A percentile compares a stretch with the other conserved stretches of the same genome.
These are phyloP conservation scores for Sungouiella thailandica DNA, from an alignment of 805 yeast species.

Conservation along the genomic window DNA sequence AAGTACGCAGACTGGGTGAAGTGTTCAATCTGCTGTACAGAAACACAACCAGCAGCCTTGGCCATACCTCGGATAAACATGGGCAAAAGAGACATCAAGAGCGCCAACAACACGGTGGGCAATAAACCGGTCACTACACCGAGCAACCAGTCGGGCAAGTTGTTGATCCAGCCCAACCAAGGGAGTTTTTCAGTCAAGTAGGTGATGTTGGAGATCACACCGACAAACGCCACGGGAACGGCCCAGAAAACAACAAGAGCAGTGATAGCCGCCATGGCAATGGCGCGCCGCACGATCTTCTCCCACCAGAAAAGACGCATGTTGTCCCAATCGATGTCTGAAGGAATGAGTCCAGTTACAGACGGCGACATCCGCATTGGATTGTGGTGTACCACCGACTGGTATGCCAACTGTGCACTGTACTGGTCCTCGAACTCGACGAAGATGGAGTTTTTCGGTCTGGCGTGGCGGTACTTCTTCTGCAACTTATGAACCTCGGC, in stretches of 20 bases:
- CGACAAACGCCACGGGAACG: constrained; percentile 74
- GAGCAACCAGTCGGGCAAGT: constrained; percentile 47
- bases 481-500: constrained; percentile 55
- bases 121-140: constrained; percentile 67
- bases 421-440: constrained; percentile 77
- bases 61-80: constrained; percentile 62
- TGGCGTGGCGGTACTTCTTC: constrained; percentile 37
- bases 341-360: constrained; percentile 58
- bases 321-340: constrained; percentile 64
- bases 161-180: constrained; percentile 47
- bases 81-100: constrained; percentile 65
- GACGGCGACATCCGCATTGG: constrained; percentile 62
- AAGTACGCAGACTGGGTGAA: constrained; percentile 66
- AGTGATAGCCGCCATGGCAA: constrained; percentile 48
- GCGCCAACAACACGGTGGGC: constrained; percentile 61
- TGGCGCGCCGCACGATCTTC: constrained; percentile 47
- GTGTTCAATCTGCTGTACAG: constrained; percentile 54
- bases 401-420: constrained; percentile 68
- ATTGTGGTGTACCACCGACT: constrained; percentile 56
- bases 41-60: constrained; percentile 50
- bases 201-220: constrained; percentile 65
- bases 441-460: constrained; percentile 74
- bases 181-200: constrained; percentile 52
- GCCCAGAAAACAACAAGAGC: constrained; percentile 67
- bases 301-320: constrained; percentile 82